phyloP scores from a whole-genome alignment of 2,329 filamentous ascomycete species.

The Dactylellina drechsleri region DNA sequence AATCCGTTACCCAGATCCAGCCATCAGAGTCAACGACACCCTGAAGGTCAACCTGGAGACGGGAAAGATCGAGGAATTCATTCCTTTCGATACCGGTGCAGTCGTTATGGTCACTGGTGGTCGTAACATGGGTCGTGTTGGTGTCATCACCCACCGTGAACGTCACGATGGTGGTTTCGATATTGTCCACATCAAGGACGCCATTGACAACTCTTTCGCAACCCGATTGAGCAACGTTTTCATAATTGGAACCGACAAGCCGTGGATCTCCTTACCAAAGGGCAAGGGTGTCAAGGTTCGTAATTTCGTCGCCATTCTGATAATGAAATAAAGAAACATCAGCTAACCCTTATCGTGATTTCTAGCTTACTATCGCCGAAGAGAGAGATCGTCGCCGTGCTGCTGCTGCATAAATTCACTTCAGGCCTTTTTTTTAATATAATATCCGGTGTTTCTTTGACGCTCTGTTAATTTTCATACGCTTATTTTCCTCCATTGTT shows the following conservation, averaged over 20 bases:
- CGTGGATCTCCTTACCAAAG: constrained; percentile 99
- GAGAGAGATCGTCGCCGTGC: constrained; percentile 98
- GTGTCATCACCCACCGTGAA: constrained; percentile 99
- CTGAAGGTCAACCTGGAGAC: constrained; percentile 98
- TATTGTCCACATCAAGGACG: constrained; percentile 99
- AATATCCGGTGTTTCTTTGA: constrained; percentile 51
- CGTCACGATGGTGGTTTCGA: constrained; percentile 99
- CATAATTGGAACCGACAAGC: constrained; percentile 98
- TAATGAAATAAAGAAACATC: not conserved
- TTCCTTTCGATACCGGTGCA: constrained; percentile 98
- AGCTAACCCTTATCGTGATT: constrained; percentile 57
- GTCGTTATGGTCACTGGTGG: constrained; percentile 99
- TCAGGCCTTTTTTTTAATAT: constrained; percentile 38
- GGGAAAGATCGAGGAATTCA: constrained; percentile 97
- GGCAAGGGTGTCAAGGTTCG: constrained; percentile 96
- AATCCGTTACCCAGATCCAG: constrained; percentile 98
- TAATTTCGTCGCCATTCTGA: constrained; percentile 31
- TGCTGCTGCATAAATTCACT: constrained; percentile 55
- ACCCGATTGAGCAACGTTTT: constrained; percentile 99
- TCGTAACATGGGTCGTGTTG: constrained; percentile 99
- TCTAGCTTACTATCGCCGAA: constrained; percentile 90
- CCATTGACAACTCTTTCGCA: constrained; percentile 99
- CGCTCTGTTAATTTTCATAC: constrained; percentile 51
- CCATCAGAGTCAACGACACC: constrained; percentile 99
- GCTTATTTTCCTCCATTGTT: constrained; percentile 51